Evolutionary conservation across 129 eudicot species (phyloP).

Genomic region (Oenanthe sinensis): DNA sequence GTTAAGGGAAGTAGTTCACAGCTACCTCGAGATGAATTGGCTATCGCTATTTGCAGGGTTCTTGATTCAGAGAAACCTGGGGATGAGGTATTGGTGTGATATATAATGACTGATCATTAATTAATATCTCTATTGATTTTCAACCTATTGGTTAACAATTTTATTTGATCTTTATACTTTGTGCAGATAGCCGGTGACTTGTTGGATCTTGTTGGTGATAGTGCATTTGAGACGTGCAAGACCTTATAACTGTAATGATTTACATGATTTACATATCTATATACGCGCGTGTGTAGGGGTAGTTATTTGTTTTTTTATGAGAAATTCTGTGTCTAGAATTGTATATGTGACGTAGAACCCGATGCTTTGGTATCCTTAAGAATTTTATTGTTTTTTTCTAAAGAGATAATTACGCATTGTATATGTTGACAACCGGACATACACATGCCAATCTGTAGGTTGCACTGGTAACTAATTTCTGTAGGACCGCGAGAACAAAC

Average conservation of each 20-base stretch:
- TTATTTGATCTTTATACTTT: constrained; percentile 5
- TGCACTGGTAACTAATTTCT: not conserved
- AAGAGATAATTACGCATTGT: not conserved
- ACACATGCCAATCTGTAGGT: not conserved
- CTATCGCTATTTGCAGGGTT: constrained; percentile 92
- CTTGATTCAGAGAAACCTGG: constrained; percentile 94
- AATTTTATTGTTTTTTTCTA: not conserved
- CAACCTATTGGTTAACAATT: not conserved
- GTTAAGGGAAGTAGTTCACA: constrained; percentile 66
- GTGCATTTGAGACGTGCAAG: constrained; percentile 94
- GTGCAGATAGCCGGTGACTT: constrained; percentile 92
- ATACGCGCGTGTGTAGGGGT: not conserved
- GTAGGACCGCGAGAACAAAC: not conserved
- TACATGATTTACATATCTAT: not conserved
- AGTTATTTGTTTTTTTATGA: not conserved
- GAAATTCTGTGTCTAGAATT: not conserved
- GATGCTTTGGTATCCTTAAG: not conserved
- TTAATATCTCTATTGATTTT: not conserved
- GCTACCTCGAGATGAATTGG: constrained; percentile 88
- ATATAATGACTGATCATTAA: not conserved
- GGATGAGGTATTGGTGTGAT: constrained; percentile 59
- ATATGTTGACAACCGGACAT: not conserved
- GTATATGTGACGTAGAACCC: not conserved
- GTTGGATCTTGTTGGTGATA: constrained; percentile 88
- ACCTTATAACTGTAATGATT: constrained; percentile 56